phyloP scores from a whole-genome alignment of 2,329 filamentous ascomycete genomes.

The Chaetomiaceae sp. region DNA sequence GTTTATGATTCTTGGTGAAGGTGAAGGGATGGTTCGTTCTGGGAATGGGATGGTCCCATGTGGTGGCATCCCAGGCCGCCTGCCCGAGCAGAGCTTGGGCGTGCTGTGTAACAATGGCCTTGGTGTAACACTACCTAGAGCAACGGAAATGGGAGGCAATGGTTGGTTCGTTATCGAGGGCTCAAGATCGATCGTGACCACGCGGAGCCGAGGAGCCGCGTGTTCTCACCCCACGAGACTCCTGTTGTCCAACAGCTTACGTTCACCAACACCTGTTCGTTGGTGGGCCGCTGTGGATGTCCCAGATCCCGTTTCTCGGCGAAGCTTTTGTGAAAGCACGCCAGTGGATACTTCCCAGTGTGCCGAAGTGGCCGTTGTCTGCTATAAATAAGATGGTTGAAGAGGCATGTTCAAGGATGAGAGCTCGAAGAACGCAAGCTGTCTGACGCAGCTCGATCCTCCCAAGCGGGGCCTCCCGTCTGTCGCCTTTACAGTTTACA shows the following conservation, averaged over 20 bases:
- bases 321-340: no score
- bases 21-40: background rate
- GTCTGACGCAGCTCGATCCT: background rate
- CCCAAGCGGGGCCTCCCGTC: background rate
- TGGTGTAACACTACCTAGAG: background rate
- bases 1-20: background rate
- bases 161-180: constrained; percentile 1
- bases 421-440: background rate
- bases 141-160: background rate
- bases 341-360: no score
- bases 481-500: no score
- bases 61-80: background rate
- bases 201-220: background rate
- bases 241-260: background rate
- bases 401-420: background rate
- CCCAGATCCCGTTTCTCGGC: background rate
- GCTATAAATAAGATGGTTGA: background rate
- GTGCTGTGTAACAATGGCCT: background rate
- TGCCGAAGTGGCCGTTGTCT: background rate
- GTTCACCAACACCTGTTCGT: background rate
- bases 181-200: background rate
- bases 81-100: constrained; percentile 1
- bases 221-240: no score
- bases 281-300: background rate
- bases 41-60: background rate